Evolutionary conservation across 83 land plant genomes (phyloP).

Genomic region (Diphasiastrum complanatum): DNA sequence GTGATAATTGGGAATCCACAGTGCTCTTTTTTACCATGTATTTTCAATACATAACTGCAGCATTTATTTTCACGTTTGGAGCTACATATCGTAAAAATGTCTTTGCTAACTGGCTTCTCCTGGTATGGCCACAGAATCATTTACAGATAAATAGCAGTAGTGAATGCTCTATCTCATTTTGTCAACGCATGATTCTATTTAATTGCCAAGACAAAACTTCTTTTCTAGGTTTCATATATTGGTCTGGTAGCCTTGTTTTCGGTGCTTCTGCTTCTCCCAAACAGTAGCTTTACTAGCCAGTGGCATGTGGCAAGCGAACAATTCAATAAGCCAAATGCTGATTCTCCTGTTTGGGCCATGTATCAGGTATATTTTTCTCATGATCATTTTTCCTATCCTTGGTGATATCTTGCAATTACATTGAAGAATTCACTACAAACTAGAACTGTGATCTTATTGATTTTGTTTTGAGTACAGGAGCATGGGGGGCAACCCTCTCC

Average conservation of each 20-base stretch:
- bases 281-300: slow-evolving; percentile 21
- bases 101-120: slow-evolving; percentile 27
- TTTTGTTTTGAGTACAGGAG: slow-evolving; percentile 1
- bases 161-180: no score
- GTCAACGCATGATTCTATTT: no score
- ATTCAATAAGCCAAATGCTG: slow-evolving; percentile 21
- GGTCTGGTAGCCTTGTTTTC: slow-evolving; percentile 20
- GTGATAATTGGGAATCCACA: slow-evolving; percentile 45
- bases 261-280: slow-evolving; percentile 18
- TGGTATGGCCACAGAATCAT: slow-evolving; percentile 19
- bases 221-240: slow-evolving; percentile 25
- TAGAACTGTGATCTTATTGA: not conserved
- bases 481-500: slow-evolving; percentile 23
- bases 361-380: slow-evolving; percentile 15
- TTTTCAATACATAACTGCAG: slow-evolving; percentile 39
- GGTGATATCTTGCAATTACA: not conserved
- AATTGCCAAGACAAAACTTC: no score
- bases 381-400: not conserved
- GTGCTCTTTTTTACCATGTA: slow-evolving; percentile 38
- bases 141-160: no score
- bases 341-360: slow-evolving; percentile 27
- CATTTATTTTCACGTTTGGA: slow-evolving; percentile 40
- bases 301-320: slow-evolving; percentile 35
- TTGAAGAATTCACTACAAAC: not conserved
- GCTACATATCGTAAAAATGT: slow-evolving; percentile 32